phyloP scores from a whole-genome alignment of 2,329 filamentous ascomycete species.

The Fonsecaea multimorphosa region DNA sequence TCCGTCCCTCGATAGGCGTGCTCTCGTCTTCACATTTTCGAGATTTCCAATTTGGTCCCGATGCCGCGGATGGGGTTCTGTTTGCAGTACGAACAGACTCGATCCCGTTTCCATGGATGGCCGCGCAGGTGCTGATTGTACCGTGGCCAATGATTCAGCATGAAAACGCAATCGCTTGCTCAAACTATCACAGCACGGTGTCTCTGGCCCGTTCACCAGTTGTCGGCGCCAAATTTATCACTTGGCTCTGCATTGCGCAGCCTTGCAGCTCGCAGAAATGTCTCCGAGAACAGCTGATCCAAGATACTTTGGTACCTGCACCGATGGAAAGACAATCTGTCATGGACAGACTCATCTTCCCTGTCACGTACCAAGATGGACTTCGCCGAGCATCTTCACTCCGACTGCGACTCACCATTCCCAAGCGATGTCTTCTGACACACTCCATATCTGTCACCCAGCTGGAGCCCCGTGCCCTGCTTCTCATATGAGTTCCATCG shows the following conservation, averaged over 20 bases:
- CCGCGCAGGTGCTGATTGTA: constrained; percentile 26
- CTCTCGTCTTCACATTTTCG: neutral
- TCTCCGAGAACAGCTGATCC: constrained; percentile 14
- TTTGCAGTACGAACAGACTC: constrained; percentile 34
- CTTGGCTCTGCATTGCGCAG: constrained; percentile 16
- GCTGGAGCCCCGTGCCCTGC: constrained; percentile 6
- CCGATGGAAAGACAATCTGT: constrained; percentile 1
- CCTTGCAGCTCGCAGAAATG: constrained; percentile 15
- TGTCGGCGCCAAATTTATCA: constrained; percentile 8
- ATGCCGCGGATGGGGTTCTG: constrained; percentile 18
- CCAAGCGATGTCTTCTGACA: constrained; percentile 28
- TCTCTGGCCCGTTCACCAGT: constrained; percentile 18
- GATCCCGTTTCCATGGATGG: constrained; percentile 8
- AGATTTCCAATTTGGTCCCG: constrained; percentile 22
- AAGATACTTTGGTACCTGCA: constrained; percentile 15
- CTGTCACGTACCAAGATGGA: constrained; percentile 18
- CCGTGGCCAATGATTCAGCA: constrained; percentile 25
- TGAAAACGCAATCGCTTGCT: constrained; percentile 31
- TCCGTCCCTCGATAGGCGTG: constrained; percentile 10
- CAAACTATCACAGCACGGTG: constrained; percentile 18
- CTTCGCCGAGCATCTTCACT: constrained; percentile 24
- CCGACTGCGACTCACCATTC: constrained; percentile 16
- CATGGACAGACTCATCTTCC: constrained; percentile 22
- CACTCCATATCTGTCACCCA: constrained; percentile 25
- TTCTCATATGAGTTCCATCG: neutral